Base-by-base conservation (phyloP, 495 filamentous ascomycete species). In the Tuber magnatum region DNA sequence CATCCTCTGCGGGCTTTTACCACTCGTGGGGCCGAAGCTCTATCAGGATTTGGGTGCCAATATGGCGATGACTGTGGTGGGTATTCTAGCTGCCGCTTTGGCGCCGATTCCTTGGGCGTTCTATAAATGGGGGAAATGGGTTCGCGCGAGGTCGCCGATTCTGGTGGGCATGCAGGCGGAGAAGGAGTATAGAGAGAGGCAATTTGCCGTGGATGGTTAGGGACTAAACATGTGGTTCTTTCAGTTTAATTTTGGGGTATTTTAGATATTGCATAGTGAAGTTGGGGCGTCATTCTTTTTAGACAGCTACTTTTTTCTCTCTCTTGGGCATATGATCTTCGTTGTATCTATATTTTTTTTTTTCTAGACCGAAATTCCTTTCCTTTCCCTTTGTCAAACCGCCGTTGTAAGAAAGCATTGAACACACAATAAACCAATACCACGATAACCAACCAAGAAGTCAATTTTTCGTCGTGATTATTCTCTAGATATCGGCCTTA, bases 91-190 rank as follows among this genome's bases (percentile, higher is more conserved):
- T 81, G 86, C 90, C 16, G 81, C 85, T 8, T 85, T 92, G 77
- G 89, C 94, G 28, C 93, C 93, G 0, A 94, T 96, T 77, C 93
- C 93, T 0, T 87, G 93, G 71, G 84, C 91, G 16, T 95, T 96
- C 80, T 96, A 92, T 76, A 87, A 86, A 51, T 94, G 91, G 79
- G 92, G 93, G 0, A 86, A 88, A 35, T 86, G 83, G 78, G 93
- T 97, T 70, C 86, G 93, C 28, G 85, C 83, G 72, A 89, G 85
- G 80, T 92, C 90, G 73, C 84, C 85, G 14, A 84, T 94, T 35
- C 93, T 96, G 72, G 82, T 86, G 75, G 83, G 85, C 70, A 90
- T 97, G 89, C 87, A 91, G 75, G 90, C 89, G 81, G 92, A 94
- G 75, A 87, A 88, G 82, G 88, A 86, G 77, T 89, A 84, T 82